phyloP scores from a whole-genome alignment of 768 basidiomycete genomes.

The Lepiota brunneoincarnata region DNA sequence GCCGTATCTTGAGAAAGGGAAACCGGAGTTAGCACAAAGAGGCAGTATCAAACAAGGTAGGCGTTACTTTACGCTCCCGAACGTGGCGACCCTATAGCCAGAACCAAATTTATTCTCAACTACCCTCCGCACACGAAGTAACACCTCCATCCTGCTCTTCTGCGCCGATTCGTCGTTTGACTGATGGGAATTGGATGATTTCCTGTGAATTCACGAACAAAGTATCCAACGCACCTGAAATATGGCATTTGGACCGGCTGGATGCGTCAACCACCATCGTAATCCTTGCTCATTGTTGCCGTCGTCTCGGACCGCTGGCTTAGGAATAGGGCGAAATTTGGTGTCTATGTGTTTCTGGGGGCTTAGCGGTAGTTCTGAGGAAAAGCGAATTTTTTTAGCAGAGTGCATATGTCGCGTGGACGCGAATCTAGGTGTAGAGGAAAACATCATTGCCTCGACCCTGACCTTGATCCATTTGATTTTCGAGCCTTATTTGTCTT shows the following conservation, averaged over 20 bases:
- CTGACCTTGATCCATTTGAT: not conserved
- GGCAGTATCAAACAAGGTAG: not conserved
- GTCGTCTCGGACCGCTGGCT: too few relatives aligned
- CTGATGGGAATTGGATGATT: not conserved
- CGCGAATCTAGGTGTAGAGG: not conserved
- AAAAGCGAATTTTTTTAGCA: not conserved
- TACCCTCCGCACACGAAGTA: slow-evolving; percentile 18
- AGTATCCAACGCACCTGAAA: not conserved
- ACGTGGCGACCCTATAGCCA: slow-evolving; percentile 33
- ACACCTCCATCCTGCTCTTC: not conserved
- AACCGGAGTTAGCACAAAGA: not conserved
- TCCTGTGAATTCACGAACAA: not conserved
- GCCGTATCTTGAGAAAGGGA: slow-evolving; percentile 32
- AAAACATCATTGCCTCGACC: not conserved
- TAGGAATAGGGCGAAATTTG: too few relatives aligned
- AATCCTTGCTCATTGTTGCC: not conserved
- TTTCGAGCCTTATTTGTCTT: not conserved
- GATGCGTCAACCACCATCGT: not conserved
- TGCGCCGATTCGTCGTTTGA: not conserved
- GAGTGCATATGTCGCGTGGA: not conserved
- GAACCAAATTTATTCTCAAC: slow-evolving; percentile 29
- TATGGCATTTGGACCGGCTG: not conserved
- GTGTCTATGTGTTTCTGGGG: too few relatives aligned
- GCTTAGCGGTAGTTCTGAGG: not conserved
- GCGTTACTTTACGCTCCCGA: slow-evolving; percentile 44